Evolutionary conservation across 345 rosid genomes (phyloP), one percentile per base, ranked within the genome.

Genomic region (Eutrema yunnanense): DNA sequence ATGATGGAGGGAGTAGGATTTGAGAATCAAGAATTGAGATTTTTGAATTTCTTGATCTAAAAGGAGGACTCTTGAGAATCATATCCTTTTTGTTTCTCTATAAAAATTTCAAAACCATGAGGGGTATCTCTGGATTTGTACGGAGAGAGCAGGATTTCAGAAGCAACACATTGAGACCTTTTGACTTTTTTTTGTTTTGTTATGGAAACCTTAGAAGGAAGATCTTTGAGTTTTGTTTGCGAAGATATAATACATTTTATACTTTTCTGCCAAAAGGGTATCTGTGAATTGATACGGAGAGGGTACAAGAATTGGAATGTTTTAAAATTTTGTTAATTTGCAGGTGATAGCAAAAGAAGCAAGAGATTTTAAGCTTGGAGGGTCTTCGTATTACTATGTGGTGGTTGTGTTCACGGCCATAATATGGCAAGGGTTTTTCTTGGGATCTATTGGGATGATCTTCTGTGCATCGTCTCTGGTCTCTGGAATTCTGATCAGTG

Each of bases 341-440:
- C 67, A 88, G 97, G 89, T 47, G 29, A 80, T 91, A 50, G 76
- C 76, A 43, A 75, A 64, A 56, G 96, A 88, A 80, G 96, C 88
- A 29, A 80, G 77, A 72, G 71, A 68, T 2, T 89, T 61, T 33
- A 74, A 7, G 38, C 77, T 86, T 2, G 96, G 96, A 11, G 86
- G 80, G 69, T 53, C 80, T 12, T 64, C 32, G 41, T 87, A 80
- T 48, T 87, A 86, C 51, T 52, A 64, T 11, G 68, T 85, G 51
- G 33, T 80, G 67, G 73, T 87, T 78, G 56, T 72, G 76, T 69
- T 54, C 58, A 75, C 51, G 7, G 84, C 81, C 27, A 44, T 86
- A 3, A 1, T 77, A 4, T 75, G 74, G 85, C 93, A 87, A 52
- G 68, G 77, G 14, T 86, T 81, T 67, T 87, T 85, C 78, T 29